These are phyloP conservation scores for Phaeosphaeria sp. DNA, from an alignment of 2,329 filamentous ascomycete species.

Conservation along the genomic window DNA sequence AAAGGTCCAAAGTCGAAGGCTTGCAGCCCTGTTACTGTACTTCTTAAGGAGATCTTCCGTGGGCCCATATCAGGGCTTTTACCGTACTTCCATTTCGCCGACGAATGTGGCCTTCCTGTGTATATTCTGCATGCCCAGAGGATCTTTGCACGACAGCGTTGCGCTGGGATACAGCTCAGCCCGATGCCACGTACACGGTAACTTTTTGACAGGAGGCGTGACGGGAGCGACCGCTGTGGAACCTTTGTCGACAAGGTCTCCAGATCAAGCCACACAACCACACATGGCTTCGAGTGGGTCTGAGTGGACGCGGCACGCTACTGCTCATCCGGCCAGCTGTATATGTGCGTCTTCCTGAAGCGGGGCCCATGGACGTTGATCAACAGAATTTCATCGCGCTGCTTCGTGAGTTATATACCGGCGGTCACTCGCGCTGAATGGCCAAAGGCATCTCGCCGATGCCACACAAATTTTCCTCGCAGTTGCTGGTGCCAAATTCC, in stretches of 20 bases:
- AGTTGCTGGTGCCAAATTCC: not conserved
- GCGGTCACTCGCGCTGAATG: not conserved
- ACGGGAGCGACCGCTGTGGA: constrained; percentile 21
- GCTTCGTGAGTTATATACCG: not conserved
- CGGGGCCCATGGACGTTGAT: not conserved
- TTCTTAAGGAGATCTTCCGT: not conserved
- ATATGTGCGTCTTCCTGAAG: not conserved
- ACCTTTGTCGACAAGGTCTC: not conserved
- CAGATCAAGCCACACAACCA: not conserved
- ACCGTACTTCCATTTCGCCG: not conserved
- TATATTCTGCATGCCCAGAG: not conserved
- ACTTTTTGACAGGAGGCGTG: constrained; percentile 25
- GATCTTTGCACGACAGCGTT: not conserved
- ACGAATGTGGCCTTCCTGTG: not conserved
- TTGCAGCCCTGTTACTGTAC: not conserved
- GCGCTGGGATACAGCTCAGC: constrained; percentile 9
- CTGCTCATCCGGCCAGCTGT: not conserved
- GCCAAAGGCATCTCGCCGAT: not conserved
- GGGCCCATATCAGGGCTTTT: not conserved
- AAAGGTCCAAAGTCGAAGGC: not conserved
- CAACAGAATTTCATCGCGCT: not conserved
- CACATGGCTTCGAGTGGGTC: not conserved
- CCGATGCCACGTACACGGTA: constrained; percentile 45
- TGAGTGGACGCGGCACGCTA: not conserved
- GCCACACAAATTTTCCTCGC: not conserved